Percentiles rank a stretch among this genome's conserved stretches.
Conservation (phyloP, 2,329 filamentous ascomycete genomes). For the Sordariomycetes sp. region DNA sequence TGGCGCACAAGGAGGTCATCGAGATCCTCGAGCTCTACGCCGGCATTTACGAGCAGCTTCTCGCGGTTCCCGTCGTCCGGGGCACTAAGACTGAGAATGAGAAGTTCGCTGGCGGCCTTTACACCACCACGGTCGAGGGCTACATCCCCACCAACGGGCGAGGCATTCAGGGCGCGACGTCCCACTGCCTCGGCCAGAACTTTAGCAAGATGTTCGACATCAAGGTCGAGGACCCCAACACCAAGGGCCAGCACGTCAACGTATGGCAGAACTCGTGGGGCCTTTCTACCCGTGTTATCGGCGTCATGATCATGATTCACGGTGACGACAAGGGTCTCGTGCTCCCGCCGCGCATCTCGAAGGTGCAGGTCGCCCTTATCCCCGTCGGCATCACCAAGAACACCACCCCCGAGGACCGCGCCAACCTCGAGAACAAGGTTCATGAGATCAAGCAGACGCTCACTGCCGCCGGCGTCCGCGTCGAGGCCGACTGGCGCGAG, state of each 20-base stretch:
- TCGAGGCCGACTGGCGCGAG: conserved; percentile 73
- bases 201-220: conserved; percentile 99
- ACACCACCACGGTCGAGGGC: conserved; percentile 92
- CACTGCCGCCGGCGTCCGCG: conserved; percentile 60
- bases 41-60: conserved; percentile 80
- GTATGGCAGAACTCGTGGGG: conserved; percentile 99
- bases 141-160: conserved; percentile 93
- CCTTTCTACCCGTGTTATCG: conserved; percentile 90
- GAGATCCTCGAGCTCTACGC: conserved; percentile 92
- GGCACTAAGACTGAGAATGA: conserved; percentile 95
- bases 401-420: conserved; percentile 65
- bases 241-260: conserved; percentile 67
- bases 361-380: conserved; percentile 74
- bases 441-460: conserved; percentile 57
- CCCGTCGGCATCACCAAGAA: conserved; percentile 89
- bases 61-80: conserved; percentile 89
- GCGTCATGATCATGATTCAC: conserved; percentile 98
- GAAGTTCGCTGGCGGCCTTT: conserved; percentile 93
- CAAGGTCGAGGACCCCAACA: conserved; percentile 80
- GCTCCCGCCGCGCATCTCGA: conserved; percentile 79
- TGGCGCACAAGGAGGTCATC: conserved; percentile 73
- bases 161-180: conserved; percentile 93
- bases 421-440: conserved; percentile 63
- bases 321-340: conserved; percentile 92
- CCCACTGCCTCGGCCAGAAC: conserved; percentile 90